These are phyloP conservation scores for Aphanomyces euteiches DNA, from an alignment of 352 stramenopile species.

Conservation along the genomic window DNA sequence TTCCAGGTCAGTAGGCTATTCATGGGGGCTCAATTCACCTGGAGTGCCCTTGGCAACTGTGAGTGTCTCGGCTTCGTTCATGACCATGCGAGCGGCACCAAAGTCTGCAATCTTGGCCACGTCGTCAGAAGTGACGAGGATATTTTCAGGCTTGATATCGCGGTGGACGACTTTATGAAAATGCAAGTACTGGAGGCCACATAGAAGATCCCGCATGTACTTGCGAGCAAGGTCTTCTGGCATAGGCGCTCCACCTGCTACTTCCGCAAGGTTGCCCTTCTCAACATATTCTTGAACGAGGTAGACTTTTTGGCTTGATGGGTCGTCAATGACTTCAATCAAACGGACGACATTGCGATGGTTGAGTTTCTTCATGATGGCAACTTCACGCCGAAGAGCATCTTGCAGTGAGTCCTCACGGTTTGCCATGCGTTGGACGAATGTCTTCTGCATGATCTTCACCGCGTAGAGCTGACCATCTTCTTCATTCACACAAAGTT, in stretches of 20 bases:
- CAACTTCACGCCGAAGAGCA: conserved; percentile 85
- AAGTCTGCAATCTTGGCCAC: conserved; percentile 90
- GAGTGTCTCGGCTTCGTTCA: conserved; percentile 85
- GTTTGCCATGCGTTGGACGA: conserved; percentile 82
- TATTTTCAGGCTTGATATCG: conserved; percentile 90
- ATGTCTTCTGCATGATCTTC: conserved; percentile 89
- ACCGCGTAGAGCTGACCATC: conserved; percentile 80
- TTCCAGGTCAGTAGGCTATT: neutral
- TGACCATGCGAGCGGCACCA: conserved; percentile 86
- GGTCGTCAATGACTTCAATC: conserved; percentile 93
- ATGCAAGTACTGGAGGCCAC: conserved; percentile 89
- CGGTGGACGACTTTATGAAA: conserved; percentile 91
- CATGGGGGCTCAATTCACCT: neutral
- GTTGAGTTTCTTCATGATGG: conserved; percentile 95
- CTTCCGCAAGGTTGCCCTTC: conserved; percentile 89
- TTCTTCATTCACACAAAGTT: conserved; percentile 75
- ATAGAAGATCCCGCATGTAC: conserved; percentile 87
- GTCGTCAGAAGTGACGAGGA: conserved; percentile 75
- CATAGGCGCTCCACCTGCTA: conserved; percentile 61
- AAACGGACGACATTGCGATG: conserved; percentile 92
- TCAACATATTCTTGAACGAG: conserved; percentile 93
- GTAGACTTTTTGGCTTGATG: conserved; percentile 92
- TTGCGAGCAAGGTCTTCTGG: conserved; percentile 65
- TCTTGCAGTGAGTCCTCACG: conserved; percentile 84
- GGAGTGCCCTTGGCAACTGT: conserved; percentile 79